Evolutionary conservation across 768 basidiomycete species (phyloP).

Genomic region (Lactarius pseudohatsudake): DNA sequence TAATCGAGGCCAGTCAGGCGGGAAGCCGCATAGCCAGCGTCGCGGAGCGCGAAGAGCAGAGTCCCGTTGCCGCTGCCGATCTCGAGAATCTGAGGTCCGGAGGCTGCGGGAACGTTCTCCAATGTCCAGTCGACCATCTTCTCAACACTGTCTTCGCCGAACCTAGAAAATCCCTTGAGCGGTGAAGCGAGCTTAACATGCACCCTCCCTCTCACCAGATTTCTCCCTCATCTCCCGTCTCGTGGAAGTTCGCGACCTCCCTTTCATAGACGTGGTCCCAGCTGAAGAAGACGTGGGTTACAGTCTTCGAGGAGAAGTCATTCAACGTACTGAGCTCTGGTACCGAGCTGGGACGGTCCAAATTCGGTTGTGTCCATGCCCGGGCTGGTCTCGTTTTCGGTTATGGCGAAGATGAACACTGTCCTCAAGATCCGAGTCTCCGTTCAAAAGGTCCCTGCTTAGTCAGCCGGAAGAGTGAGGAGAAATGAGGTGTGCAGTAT

Average conservation of each 20-base stretch:
- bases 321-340: conserved; percentile 66
- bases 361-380: conserved; percentile 38
- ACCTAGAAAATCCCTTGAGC: conserved; percentile 48
- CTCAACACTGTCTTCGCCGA: conserved; percentile 69
- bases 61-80: conserved; percentile 82
- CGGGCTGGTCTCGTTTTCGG: neutral
- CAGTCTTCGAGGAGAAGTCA: neutral
- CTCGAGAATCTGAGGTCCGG: conserved; percentile 60
- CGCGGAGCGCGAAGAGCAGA: conserved; percentile 66
- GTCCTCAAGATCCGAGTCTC: too few species aligned
- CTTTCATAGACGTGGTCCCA: conserved; percentile 77
- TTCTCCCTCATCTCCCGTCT: conserved; percentile 82
- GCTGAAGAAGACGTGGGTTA: conserved; percentile 39
- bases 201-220: conserved; percentile 55
- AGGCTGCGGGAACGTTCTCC: conserved; percentile 50
- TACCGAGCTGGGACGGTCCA: conserved; percentile 72
- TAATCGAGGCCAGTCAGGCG: conserved; percentile 72
- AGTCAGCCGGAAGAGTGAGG: conserved; percentile 1
- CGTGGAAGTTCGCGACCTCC: conserved; percentile 71
- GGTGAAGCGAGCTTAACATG: neutral
- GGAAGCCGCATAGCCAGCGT: conserved; percentile 59
- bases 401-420: neutral
- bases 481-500: neutral
- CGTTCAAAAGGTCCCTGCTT: neutral
- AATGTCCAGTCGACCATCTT: conserved; percentile 79